Percentiles rank a stretch among this genome's conserved stretches.
These are phyloP conservation scores for Coriaria nepalensis DNA, from an alignment of 306 rosid species.

Conservation along the genomic window DNA sequence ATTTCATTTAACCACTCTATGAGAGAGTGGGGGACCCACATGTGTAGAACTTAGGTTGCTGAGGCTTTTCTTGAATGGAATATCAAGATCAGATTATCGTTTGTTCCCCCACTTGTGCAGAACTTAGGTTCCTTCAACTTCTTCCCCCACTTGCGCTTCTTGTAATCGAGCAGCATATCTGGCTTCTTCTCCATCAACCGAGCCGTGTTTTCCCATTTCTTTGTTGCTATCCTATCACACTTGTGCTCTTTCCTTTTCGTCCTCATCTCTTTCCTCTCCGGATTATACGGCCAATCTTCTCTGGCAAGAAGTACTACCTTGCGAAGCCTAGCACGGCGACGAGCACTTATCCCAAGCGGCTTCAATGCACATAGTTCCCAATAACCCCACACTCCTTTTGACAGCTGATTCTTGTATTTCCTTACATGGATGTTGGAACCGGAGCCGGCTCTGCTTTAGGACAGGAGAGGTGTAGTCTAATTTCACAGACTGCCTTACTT, in stretches of 20 bases:
- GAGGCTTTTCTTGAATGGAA: too few species aligned
- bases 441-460: too few species aligned
- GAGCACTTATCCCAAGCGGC: constrained; percentile 50
- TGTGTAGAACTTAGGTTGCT: too few species aligned
- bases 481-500: too few species aligned
- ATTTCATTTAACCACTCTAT: too few species aligned
- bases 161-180: neutral
- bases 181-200: constrained; percentile 1
- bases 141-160: neutral
- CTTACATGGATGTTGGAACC: constrained; percentile 50
- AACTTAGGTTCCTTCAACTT: neutral
- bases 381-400: constrained; percentile 68
- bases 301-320: constrained; percentile 59
- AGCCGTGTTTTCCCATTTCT: neutral
- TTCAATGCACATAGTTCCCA: constrained; percentile 73
- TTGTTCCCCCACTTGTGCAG: too few species aligned
- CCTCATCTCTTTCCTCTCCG: constrained; percentile 57
- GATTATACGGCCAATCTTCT: constrained; percentile 57
- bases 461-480: too few species aligned
- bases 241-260: constrained; percentile 26
- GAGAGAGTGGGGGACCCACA: too few species aligned
- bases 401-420: constrained; percentile 48
- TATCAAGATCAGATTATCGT: too few species aligned
- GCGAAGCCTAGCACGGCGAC: constrained; percentile 44
- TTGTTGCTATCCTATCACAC: neutral